Evolutionary conservation across 192 early-diverging fungal species (phyloP).

Genomic region (Umbelopsis ramanniana): DNA sequence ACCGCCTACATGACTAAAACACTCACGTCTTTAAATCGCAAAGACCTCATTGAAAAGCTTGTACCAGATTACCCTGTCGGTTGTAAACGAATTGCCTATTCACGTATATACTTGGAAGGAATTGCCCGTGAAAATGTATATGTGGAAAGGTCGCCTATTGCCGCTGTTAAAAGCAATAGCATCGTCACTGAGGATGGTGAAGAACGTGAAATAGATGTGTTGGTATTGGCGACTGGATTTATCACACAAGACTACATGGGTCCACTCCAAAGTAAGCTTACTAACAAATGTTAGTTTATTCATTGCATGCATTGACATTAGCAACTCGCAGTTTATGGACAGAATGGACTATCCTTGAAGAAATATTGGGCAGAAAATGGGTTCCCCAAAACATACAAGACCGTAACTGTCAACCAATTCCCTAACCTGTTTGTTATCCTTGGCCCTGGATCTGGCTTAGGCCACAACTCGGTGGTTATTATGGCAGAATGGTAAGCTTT

Average conservation of each 20-base stretch:
- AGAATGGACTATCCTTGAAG: constrained; percentile 25
- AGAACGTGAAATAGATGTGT: constrained; percentile 43
- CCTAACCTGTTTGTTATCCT: constrained; percentile 63
- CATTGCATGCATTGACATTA: not conserved
- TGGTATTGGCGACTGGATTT: constrained; percentile 52
- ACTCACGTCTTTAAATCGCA: not conserved
- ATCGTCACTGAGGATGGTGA: constrained; percentile 42
- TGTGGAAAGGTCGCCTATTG: constrained; percentile 38
- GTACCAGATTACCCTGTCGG: constrained; percentile 44
- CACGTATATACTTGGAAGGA: constrained; percentile 29
- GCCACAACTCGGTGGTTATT: constrained; percentile 49
- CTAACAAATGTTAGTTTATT: not conserved
- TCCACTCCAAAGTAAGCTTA: constrained; percentile 29
- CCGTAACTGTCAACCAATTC: constrained; percentile 46
- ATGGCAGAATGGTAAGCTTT: constrained; percentile 33
- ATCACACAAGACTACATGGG: constrained; percentile 36
- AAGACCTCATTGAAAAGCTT: constrained; percentile 36
- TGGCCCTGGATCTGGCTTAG: constrained; percentile 55
- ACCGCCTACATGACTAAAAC: not conserved
- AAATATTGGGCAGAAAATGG: constrained; percentile 25
- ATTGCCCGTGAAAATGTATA: constrained; percentile 36
- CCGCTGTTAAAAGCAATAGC: constrained; percentile 30
- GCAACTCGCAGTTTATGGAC: constrained; percentile 21
- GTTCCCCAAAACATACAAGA: constrained; percentile 39
- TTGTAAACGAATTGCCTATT: constrained; percentile 48